phyloP scores from a whole-genome alignment of 1,284 basidiomycete species.

The Ganoderma leucocontextum region DNA sequence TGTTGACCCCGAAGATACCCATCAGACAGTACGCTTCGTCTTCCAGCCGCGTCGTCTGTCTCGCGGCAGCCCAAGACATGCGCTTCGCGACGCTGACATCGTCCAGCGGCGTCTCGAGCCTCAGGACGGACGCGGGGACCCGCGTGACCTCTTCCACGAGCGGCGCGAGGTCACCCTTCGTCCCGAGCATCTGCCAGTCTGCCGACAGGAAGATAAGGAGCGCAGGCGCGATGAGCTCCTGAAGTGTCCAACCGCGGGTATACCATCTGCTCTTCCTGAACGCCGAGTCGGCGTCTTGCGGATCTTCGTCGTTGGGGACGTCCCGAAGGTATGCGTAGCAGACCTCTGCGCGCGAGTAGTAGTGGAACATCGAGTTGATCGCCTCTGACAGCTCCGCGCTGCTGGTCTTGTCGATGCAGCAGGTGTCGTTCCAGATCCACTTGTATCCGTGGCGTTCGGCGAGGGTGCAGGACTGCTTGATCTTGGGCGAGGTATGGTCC shows the following conservation, averaged over 20 bases:
- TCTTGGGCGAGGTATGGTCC: background rate
- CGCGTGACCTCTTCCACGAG: slow-evolving; percentile 2
- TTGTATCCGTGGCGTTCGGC: slow-evolving; percentile 7
- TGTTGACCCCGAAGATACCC: slow-evolving; percentile 11
- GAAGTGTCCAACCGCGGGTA: slow-evolving; percentile 1
- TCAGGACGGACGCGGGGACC: background rate
- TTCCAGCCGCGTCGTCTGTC: slow-evolving; percentile 3
- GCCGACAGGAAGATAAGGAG: slow-evolving; percentile 6
- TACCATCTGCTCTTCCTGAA: slow-evolving; percentile 5
- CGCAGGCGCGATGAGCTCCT: slow-evolving; percentile 11
- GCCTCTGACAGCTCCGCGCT: slow-evolving; percentile 5
- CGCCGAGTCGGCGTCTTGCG: background rate
- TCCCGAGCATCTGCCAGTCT: slow-evolving; percentile 15
- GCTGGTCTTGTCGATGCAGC: slow-evolving; percentile 13
- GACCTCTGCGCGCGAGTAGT: background rate
- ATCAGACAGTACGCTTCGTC: slow-evolving; percentile 9
- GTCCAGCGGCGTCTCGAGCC: background rate
- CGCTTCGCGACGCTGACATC: slow-evolving; percentile 9
- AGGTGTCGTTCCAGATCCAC: slow-evolving; percentile 11
- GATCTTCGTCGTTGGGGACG: background rate
- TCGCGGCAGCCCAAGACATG: slow-evolving; percentile 7
- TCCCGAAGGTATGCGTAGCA: slow-evolving; percentile 8
- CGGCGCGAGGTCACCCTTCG: background rate
- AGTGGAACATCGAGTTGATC: slow-evolving; percentile 12
- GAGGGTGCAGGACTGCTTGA: background rate